Evolutionary conservation across 2,329 filamentous ascomycete species (phyloP), one percentile per base, ranked within the genome.

Genomic region (Cytospora chrysosperma): DNA sequence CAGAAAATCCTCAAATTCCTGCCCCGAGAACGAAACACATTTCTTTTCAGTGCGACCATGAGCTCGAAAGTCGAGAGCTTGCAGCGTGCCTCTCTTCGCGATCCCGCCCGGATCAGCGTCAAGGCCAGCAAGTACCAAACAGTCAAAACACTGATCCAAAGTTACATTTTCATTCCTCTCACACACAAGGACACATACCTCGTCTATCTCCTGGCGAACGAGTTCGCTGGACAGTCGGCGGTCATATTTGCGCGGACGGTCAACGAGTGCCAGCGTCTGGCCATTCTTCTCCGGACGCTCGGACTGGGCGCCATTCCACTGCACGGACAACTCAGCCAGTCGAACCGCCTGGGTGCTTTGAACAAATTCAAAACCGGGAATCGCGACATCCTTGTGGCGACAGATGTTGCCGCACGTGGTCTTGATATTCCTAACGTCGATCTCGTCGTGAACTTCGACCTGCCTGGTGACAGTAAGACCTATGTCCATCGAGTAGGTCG

Each of bases 191-290:
- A 99, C 71, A 85, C 91, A 12, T 96, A 96, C 72, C 85, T 98
- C 17, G 87, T 97, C 65, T 90, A 92, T 73, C 82, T 98, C 0
- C 79, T 95, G 67, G 64, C 61, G 10, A 95, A 95, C 74, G 92
- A 97, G 70, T 91, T 92, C 70, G 85, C 87, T 17, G 95, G 94
- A n/a, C 87, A 96, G 73, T 90, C 89, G 0, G 88, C 86, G 65
- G 96, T 99, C 72, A 85, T 98, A 68, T 99, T 99, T 78, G 93
- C 91, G 0, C 83, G 95, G 51, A 99, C 95, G 0, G 91, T 98
- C 52, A 91, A 92, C 75, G 94, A 98, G 74, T 91, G 93, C 0
- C 92, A 97, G 75, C 86, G 95, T 10, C 76, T 97, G 34, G 88
- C 93, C 27, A 90, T 96, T 71, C 77, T 99, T 19, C 83, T 97